Conservation (phyloP, 2,329 filamentous ascomycete genomes). For the Aureobasidium sp. region DNA sequence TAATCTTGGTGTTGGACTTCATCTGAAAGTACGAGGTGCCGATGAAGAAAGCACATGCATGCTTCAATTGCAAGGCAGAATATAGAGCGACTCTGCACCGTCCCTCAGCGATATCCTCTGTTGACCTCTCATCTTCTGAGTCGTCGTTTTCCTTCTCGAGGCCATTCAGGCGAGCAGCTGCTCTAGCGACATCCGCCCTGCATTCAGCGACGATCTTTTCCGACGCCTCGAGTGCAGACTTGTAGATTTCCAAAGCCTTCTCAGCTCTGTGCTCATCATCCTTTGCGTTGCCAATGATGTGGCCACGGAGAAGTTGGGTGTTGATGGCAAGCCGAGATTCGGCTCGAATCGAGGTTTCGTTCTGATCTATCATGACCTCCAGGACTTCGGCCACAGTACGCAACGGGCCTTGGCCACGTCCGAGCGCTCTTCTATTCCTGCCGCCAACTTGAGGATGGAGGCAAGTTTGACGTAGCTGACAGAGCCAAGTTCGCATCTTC, state of each 20-base stretch:
- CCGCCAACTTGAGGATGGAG: conserved; percentile 77
- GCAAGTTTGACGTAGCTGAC: conserved; percentile 71
- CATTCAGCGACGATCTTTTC: conserved; percentile 54
- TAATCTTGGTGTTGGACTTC: conserved; percentile 61
- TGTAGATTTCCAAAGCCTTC: conserved; percentile 66
- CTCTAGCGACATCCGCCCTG: conserved; percentile 47
- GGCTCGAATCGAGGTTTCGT: conserved; percentile 56
- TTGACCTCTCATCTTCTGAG: conserved; percentile 23
- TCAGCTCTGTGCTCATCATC: conserved; percentile 45
- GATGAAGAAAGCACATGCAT: conserved; percentile 76
- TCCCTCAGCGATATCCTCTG: conserved; percentile 24
- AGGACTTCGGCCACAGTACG: conserved; percentile 81
- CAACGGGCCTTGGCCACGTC: conserved; percentile 56
- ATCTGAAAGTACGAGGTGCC: conserved; percentile 80
- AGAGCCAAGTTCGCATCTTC: conserved; percentile 72
- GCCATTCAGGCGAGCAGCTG: neutral
- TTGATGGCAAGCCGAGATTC: conserved; percentile 59
- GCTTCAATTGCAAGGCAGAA: conserved; percentile 68
- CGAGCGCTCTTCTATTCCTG: conserved; percentile 57
- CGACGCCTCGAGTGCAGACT: conserved; percentile 37
- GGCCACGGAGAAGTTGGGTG: conserved; percentile 61
- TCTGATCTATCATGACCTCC: conserved; percentile 85
- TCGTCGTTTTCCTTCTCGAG: conserved; percentile 17
- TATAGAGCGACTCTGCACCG: conserved; percentile 57
- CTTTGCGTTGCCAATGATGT: conserved; percentile 70